Evolutionary conservation across 805 yeast species (phyloP).

Genomic region (Myxozyma vanderwaltii): DNA sequence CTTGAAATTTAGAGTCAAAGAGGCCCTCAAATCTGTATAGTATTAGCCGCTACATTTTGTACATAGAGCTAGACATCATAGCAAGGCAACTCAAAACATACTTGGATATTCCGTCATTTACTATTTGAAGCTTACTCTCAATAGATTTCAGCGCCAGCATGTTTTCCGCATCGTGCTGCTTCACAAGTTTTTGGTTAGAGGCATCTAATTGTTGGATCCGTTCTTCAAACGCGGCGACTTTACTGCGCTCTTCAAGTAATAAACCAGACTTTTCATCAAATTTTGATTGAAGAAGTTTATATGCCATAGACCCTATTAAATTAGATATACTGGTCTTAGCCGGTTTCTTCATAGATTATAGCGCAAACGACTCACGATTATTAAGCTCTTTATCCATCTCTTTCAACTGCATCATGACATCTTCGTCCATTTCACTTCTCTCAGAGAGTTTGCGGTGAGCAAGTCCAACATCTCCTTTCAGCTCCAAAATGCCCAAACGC

Average conservation of each 20-base stretch:
- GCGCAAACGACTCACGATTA: neutral
- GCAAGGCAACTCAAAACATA: neutral
- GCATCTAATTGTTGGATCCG: constrained; percentile 3
- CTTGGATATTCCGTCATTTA: neutral
- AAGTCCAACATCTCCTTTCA: constrained; percentile 13
- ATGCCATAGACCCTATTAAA: constrained; percentile 18
- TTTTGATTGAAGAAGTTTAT: constrained; percentile 18
- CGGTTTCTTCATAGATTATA: neutral
- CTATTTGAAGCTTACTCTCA: constrained; percentile 4
- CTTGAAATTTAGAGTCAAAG: constrained; percentile 4
- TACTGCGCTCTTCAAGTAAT: constrained; percentile 28
- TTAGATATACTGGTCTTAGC: neutral
- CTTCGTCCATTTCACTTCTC: neutral
- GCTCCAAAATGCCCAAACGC: constrained; percentile 14
- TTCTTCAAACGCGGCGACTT: constrained; percentile 24
- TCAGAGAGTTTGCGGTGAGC: neutral
- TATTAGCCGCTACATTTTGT: neutral
- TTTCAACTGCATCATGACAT: neutral
- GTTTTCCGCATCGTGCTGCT: neutral
- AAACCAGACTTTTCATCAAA: constrained; percentile 28
- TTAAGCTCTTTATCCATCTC: constrained; percentile 16
- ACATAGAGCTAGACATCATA: neutral
- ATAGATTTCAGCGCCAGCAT: neutral
- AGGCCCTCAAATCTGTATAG: constrained; percentile 1
- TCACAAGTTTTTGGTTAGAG: neutral